Evolutionary conservation across 768 basidiomycete species (phyloP).

Genomic region (Mycena leptocephala): DNA sequence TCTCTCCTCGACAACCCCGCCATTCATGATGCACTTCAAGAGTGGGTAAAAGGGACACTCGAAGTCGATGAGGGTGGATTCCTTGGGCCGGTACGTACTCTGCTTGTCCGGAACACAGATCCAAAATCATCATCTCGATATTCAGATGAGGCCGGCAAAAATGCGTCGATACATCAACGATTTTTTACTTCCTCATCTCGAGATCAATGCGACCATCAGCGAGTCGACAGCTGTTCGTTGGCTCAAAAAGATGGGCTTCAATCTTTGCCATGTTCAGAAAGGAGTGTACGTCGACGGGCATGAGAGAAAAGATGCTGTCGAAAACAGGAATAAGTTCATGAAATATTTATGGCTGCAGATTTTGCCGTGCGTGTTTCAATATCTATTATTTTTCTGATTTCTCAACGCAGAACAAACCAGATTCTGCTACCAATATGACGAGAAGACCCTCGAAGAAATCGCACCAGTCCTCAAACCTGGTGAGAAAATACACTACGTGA

Average conservation of each 20-base stretch:
- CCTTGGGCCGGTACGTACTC: neutral
- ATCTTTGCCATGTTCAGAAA: neutral
- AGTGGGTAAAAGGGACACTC: constrained; percentile 7
- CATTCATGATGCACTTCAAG: neutral
- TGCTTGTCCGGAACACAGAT: neutral
- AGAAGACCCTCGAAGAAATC: constrained; percentile 6
- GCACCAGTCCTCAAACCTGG: neutral
- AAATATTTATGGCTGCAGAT: constrained; percentile 7
- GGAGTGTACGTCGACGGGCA: constrained; percentile 10
- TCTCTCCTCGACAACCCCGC: constrained; percentile 4
- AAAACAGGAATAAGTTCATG: constrained; percentile 10
- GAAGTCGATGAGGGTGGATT: constrained; percentile 13
- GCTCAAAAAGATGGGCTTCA: neutral
- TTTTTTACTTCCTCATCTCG: neutral
- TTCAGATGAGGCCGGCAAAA: neutral
- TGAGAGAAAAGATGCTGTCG: constrained; percentile 7
- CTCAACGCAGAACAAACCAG: neutral
- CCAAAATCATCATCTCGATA: neutral
- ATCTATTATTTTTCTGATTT: neutral
- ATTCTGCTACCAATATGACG: constrained; percentile 14
- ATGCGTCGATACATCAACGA: constrained; percentile 6
- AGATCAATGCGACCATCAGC: neutral
- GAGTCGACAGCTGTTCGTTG: neutral
- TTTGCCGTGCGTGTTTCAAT: neutral
- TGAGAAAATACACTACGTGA: constrained; percentile 18